Base-by-base conservation (phyloP, 1,139 yeast species). In the Lodderomyces parapsilosis region DNA sequence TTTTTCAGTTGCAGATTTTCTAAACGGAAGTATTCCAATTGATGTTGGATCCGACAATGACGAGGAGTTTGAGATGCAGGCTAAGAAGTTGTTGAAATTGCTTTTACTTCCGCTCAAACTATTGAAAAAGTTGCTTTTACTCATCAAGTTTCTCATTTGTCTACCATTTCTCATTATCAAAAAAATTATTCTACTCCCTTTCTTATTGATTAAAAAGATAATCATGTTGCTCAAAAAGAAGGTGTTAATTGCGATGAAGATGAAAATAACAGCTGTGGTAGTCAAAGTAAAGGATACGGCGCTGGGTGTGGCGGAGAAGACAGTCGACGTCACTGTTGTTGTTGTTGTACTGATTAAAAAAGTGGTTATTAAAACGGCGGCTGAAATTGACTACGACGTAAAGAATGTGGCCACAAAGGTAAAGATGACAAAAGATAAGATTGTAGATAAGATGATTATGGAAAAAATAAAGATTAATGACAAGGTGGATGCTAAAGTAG, bases 261-360 rank as follows among this genome's bases (percentile, higher is more conserved):
- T 22, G 19, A 34, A 34, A 20, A 23, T 34, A 5, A 22, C 11
- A 13, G 37, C 25, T 6, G 27, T 34, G 17, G 37, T 34, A n/a
- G 13, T 34, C 4, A 34, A 34, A 13, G 37, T n/a, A 11, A 34
- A 34, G 14, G 37, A 22, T 13, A 14, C 27, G 13, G 37, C 27
- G 13, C 27, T 22, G 25, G 37, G 17, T 22, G 27, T 34, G n/a
- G 18, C 18, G 9, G 37, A 34, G 6, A 34, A 19, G n/a, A 24
- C 27, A 11, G 18, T 34, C 17, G 37, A 34, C 7, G 27, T 34
- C 13, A 34, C 37, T 22, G 27, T 22, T 2, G 37, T 34, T 20
- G 37, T 34, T 14, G 18, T 34, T 20, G 25, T 34, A 34, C 37
- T 34, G 37, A 15, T 34, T 23, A 34, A 34, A 23, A 34, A 34